Evolutionary conservation across 139 green algal species (phyloP), one percentile per base, ranked within the genome.

Genomic region (Micractinium conductrix): DNA sequence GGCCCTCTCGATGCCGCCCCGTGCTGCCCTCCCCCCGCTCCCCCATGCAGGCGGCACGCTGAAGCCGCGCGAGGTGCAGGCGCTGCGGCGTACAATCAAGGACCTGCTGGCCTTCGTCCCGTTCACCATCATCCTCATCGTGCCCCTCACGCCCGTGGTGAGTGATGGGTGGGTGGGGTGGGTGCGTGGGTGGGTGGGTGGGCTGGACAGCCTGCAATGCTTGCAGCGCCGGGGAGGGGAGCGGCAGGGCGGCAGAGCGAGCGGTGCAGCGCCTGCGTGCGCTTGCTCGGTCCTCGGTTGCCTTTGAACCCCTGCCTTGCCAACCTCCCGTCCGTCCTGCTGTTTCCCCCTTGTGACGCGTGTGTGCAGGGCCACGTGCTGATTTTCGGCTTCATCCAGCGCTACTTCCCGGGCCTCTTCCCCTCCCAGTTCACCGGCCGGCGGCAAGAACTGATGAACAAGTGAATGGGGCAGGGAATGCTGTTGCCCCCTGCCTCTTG

Each of bases 51-150:
- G 96, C 40, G 94, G 88, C 38, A 97, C 96, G 0, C 87, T 99
- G 53, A 97, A 96, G 80, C 91, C 96, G 2, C 91, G 96, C 69
- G 96, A 99, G 91, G 96, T 99, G 55, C 86, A 91, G 22, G 93
- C 95, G 7, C 87, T 99, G 62, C 93, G 97, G 17, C 94, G 97
- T 60, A 99, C 97, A 8, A 91, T 93, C 1, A 88, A 90, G 40
- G 97, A 99, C 87, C 37, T 99, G 67, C 88, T 98, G 0, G 94
- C 94, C 22, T 98, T 99, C 85, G 91, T 99, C 28, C 97, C 97
- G 60, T 99, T 99, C 87, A 93, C 92, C 86, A 96, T 99, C 91
- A 99, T 99, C 89, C 93, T 99, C 42, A 98, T 99, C 87, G 90
- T 96, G 26, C 97, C 97, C 12, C 87, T 99, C 33, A 98, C 96